Conservation (phyloP, 331 rosid species). For the Pyracantha coccinea region DNA sequence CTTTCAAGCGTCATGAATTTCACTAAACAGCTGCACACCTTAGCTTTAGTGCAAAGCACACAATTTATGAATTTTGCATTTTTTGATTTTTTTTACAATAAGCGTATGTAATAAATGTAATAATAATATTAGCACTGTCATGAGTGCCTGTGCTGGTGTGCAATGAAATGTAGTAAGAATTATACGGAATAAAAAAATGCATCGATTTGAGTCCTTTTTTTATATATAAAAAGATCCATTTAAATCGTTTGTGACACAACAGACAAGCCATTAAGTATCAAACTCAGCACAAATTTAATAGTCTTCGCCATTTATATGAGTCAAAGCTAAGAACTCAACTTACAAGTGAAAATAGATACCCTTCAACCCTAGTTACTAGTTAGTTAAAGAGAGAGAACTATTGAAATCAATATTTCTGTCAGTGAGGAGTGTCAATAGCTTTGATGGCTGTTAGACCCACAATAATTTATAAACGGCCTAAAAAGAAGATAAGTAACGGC, state of each 20-base stretch:
- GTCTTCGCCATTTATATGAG: no score
- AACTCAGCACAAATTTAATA: no score
- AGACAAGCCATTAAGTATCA: no score
- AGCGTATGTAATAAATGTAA: neutral
- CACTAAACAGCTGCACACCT: neutral
- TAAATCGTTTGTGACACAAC: no score
- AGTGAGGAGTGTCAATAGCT: no score
- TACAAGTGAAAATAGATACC: no score
- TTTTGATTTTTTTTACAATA: neutral
- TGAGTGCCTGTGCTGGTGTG: constrained; percentile 8
- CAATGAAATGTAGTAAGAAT: constrained; percentile 10
- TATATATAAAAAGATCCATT: no score
- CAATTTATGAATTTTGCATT: constrained; percentile 1
- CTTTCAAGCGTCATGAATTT: constrained; percentile 32
- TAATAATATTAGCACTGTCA: constrained; percentile 14
- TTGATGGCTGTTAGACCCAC: neutral
- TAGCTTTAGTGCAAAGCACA: neutral
- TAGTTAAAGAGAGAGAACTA: neutral
- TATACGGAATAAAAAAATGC: neutral
- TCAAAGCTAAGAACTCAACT: no score
- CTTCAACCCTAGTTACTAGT: no score
- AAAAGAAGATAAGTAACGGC: no score
- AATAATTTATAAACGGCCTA: neutral
- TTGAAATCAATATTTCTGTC: neutral
- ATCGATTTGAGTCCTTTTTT: neutral